These are phyloP conservation scores for Nakaseomyces nivariensis DNA, from an alignment of 1,139 yeast genomes.

Conservation along the genomic window DNA sequence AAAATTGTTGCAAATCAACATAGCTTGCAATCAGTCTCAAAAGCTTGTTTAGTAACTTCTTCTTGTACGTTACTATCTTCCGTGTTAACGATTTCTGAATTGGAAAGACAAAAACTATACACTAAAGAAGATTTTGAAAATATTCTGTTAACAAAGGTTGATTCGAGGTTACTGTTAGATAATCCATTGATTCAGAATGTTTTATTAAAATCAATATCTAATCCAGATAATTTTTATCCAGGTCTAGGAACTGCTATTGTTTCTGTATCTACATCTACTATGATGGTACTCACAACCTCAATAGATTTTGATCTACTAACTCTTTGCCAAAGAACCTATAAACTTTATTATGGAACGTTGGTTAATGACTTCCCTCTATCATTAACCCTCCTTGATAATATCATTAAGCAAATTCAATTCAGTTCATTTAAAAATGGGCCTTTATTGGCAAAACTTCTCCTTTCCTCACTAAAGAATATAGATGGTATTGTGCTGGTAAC, in stretches of 20 bases:
- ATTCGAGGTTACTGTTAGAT: slow-evolving; percentile 35
- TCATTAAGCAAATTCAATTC: slow-evolving; percentile 34
- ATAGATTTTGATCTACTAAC: slow-evolving; percentile 46
- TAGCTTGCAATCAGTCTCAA: slow-evolving; percentile 21
- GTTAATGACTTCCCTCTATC: slow-evolving; percentile 35
- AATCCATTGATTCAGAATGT: slow-evolving; percentile 31
- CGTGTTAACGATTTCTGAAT: slow-evolving; percentile 22
- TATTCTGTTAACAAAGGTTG: slow-evolving; percentile 36
- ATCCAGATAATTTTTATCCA: slow-evolving; percentile 27
- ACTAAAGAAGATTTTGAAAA: slow-evolving; percentile 28
- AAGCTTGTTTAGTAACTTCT: slow-evolving; percentile 28
- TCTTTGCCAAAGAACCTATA: slow-evolving; percentile 44
- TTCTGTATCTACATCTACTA: slow-evolving; percentile 31
- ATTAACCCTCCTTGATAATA: slow-evolving; percentile 34
- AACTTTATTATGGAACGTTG: slow-evolving; percentile 31
- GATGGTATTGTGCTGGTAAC: slow-evolving; percentile 34
- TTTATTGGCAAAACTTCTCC: slow-evolving; percentile 33
- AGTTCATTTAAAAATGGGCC: slow-evolving; percentile 35
- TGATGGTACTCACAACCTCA: slow-evolving; percentile 38
- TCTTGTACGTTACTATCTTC: slow-evolving; percentile 27
- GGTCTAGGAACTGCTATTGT: slow-evolving; percentile 23
- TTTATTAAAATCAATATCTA: slow-evolving; percentile 33
- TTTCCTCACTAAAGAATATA: slow-evolving; percentile 37
- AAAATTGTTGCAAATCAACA: slow-evolving; percentile 23
- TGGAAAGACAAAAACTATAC: slow-evolving; percentile 22